Evolutionary conservation across 2,329 filamentous ascomycete species (phyloP), one percentile per base, ranked within the genome.

Genomic region (Xylariaceae sp.): DNA sequence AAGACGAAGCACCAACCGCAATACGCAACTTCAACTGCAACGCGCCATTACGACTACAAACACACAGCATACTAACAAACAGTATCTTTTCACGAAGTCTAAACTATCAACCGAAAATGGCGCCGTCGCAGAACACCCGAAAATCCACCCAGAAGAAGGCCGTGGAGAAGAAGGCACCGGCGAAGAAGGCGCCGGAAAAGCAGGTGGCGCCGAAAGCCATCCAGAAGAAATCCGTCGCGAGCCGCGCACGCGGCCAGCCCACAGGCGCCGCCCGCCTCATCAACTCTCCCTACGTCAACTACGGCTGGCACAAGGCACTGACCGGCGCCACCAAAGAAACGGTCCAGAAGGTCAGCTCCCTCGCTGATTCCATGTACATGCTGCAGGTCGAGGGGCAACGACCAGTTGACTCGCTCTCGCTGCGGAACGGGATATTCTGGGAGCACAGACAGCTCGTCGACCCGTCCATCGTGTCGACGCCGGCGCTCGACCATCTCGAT

Each of bases 351-450:
- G 32, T 65, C 0, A 49, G 47, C 13, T 40, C 48, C 0, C 53
- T 59, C 1, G 62, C 61, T 0, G 54, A 53, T 16, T 59, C 54
- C 7, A 61, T 61, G 59, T 62, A 63, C 34, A 56, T 56, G 46
- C 43, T 66, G 9, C 62, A 67, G 30, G 36, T 61, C 0, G 30
- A 51, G 1, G 53, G 60, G n/a, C 46, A 58, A 1, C 51, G 55
- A 1, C 51, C 60, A 3, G 52, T 67, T 1, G 55, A 59, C 1
- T 5, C 49, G 0, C 46, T 49, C 8, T 59, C 57, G 5, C 42
- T 67, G 1, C 53, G 60, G 2, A 55, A 63, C 3, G 63, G 57
- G 2, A 10, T 67, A 5, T 65, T 66, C 47, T 66, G 63, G 63
- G 64, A 66, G 47, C 64, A 61, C 22, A 53, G 60, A 13, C 58